Evolutionary conservation across 1,284 basidiomycete genomes (phyloP), one percentile per base, ranked within the genome.

Genomic region (Cutaneotrichosporon mucoides): DNA sequence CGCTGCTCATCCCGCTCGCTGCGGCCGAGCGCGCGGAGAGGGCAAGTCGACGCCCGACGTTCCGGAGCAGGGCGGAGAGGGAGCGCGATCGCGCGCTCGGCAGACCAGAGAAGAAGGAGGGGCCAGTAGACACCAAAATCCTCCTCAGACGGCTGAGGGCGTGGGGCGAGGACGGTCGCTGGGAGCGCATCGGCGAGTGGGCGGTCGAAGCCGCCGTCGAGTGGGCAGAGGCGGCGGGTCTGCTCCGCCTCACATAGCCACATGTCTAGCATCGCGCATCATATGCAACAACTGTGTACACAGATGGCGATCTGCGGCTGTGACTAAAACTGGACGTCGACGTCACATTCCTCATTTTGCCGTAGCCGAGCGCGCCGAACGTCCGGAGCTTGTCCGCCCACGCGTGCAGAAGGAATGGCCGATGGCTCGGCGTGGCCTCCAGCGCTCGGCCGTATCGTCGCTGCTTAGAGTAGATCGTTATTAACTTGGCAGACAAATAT

Each of bases 101-200:
- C 8, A 38, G 10, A 33, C 24, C 24, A 24, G 24, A 33, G 46
- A 24, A 12, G 24, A 6, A 36, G 5, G 24, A 35, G 4, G 16
- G 24, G 11, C 13, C 37, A 37, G n/a, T 42, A 40, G 41, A 34
- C 49, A 11, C 38, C 38, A 9, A 41, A 24, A 12, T 7, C 24
- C 13, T 74, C 1, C 43, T 63, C 2, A 15, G 8, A 24, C 51
- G 55, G 10, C 48, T 76, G 62, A 52, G 57, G 37, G 6, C 41
- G 8, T 75, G 72, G 71, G 72, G 73, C 5, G 59, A 64, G 46
- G 71, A 71, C 4, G 70, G 71, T n/a, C 60, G 75, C 49, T 76
- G 73, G 73, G 73, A 76, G 61, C 64, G 70, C n/a, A 50, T 73
- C 4, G 63, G 65, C 7, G 66, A 66, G 44, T 71, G 68, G 68